Conservation (phyloP, 345 rosid species). For the Camelina laxa region DNA sequence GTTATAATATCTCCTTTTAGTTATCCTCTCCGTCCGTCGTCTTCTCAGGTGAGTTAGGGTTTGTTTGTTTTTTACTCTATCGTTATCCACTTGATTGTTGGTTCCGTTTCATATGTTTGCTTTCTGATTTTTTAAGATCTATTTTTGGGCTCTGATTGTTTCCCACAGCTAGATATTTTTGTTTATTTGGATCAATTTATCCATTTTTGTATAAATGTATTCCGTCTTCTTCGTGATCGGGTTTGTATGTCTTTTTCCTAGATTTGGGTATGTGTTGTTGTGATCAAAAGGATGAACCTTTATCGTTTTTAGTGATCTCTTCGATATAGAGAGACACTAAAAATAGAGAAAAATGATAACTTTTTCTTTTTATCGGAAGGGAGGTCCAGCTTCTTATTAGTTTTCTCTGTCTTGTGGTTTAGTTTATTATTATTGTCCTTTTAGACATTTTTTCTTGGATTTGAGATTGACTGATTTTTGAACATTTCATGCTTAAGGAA, state of each 20-base stretch:
- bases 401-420: background rate
- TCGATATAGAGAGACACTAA: slow-evolving; percentile 17
- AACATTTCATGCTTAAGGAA: slow-evolving; percentile 5
- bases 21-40: slow-evolving; percentile 43
- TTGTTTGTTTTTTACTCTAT: slow-evolving; percentile 25
- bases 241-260: slow-evolving; percentile 27
- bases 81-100: slow-evolving; percentile 15
- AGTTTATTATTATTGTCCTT: slow-evolving; percentile 1
- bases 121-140: slow-evolving; percentile 31
- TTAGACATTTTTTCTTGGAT: slow-evolving; percentile 6
- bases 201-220: background rate
- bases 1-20: slow-evolving; percentile 29
- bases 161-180: slow-evolving; percentile 11
- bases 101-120: background rate
- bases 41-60: slow-evolving; percentile 38
- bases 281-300: slow-evolving; percentile 27
- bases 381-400: background rate
- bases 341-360: slow-evolving; percentile 8
- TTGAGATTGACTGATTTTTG: slow-evolving; percentile 1
- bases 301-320: slow-evolving; percentile 19
- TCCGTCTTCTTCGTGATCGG: slow-evolving; percentile 36
- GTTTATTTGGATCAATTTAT: background rate
- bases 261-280: slow-evolving; percentile 40
- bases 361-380: background rate
- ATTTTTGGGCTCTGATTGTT: slow-evolving; percentile 27